Base-by-base conservation (phyloP, 371 early-diverging fungal genomes). In the Chytridium lagenaria region DNA sequence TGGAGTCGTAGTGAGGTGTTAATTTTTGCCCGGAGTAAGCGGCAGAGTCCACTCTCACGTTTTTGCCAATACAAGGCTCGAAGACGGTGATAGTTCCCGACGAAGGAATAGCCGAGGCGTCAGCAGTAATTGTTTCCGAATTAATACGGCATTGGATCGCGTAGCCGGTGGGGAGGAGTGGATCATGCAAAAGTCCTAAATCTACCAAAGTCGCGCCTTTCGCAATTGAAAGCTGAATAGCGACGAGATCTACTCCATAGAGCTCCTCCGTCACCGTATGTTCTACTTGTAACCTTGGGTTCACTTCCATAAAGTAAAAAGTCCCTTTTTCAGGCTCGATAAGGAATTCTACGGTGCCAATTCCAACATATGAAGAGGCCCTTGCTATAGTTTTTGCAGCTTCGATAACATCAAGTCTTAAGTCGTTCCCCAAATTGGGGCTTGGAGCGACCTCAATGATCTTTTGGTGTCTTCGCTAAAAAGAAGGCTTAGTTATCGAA, bases 291-390 rank as follows among this genome's bases (percentile, higher is more conserved):
- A 78, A 31, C 0, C 67, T 16, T 67, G 95, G 93, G 80, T 95
- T 95, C 78, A 94, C 91, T 83, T 95, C 96, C 70, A 95, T 92
- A 73, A 95, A 95, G 85, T 94, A 95, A 75, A 92, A 88, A 1
- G 71, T 91, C 26, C 26, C 26, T 22, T 7, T 5, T n/a, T 7
- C 5, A 86, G 68, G 79, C 77, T 94, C 94, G 16, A 92, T 92
- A 74, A 97, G 86, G 85, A 96, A 97, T 79, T 97, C 98, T 51
- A 93, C 95, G 0, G 98, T 72, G 33, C 95, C 95, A n/a, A 94
- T 93, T 77, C 92, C 93, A 80, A 90, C 86, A 87, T 96, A 97
- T 72, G 90, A 87, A 71, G 92, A 92, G 65, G 86, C 79, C 72
- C 90, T 88, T 68, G 96, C 92, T 69, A 95, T 28, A 0, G 57